phyloP scores from a whole-genome alignment of 176 grass and related monocot genomes.

The Lolium perenne region DNA sequence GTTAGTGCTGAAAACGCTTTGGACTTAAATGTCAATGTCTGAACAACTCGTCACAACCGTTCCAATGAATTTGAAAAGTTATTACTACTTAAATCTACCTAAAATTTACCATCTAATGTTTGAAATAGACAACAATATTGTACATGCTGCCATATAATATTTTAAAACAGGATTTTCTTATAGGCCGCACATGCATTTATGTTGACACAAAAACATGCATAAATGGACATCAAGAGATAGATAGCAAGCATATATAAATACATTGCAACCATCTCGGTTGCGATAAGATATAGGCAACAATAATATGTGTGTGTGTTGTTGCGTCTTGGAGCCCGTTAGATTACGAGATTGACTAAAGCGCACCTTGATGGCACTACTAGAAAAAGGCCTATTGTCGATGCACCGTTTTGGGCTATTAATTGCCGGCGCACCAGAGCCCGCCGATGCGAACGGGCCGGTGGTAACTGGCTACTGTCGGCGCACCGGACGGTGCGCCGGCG shows the following conservation, averaged over 20 bases:
- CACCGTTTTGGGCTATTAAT: too few relatives aligned
- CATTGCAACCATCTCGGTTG: not conserved
- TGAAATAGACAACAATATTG: not conserved
- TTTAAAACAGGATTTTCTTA: not conserved
- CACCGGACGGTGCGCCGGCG: too few relatives aligned
- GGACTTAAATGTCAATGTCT: not conserved
- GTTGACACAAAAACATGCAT: not conserved
- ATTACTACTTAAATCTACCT: not conserved
- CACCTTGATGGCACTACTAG: not conserved
- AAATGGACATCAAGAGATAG: not conserved
- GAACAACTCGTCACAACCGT: not conserved
- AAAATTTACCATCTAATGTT: not conserved
- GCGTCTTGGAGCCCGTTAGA: not conserved
- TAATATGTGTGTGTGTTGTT: not conserved
- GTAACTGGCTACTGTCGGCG: too few relatives aligned
- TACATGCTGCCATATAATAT: not conserved
- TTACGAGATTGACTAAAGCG: not conserved
- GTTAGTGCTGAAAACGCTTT: not conserved
- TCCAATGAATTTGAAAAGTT: not conserved
- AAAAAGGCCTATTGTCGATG: too few relatives aligned
- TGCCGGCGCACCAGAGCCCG: too few relatives aligned
- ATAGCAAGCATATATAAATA: not conserved
- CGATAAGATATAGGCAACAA: not conserved
- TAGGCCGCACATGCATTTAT: not conserved
- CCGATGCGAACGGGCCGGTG: too few relatives aligned